These are phyloP conservation scores for Cladophialophora immunda DNA, from an alignment of 2,329 filamentous ascomycete genomes.

Conservation along the genomic window DNA sequence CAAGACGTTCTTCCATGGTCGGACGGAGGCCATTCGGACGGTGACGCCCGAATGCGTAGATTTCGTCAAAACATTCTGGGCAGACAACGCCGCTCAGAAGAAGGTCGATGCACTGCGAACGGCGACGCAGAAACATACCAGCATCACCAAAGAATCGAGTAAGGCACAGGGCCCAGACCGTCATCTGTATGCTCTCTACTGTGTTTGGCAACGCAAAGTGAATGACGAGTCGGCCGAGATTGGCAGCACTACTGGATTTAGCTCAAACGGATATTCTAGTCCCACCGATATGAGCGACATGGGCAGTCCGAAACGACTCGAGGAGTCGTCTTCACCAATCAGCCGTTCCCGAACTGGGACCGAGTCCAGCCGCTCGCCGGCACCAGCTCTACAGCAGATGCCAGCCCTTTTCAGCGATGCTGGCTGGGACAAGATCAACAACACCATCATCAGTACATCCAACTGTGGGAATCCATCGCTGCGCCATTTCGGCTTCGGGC, in stretches of 20 bases:
- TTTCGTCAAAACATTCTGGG: conserved; percentile 95
- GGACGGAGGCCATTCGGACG: conserved; percentile 90
- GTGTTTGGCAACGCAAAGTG: conserved; percentile 89
- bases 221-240: conserved; percentile 72
- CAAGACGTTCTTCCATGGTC: conserved; percentile 89
- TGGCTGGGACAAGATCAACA: conserved; percentile 96
- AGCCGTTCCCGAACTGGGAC: conserved; percentile 58
- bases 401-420: conserved; percentile 85
- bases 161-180: conserved; percentile 92
- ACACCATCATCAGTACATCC: conserved; percentile 92
- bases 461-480: conserved; percentile 97
- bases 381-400: conserved; percentile 58
- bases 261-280: conserved; percentile 71
- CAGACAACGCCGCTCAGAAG: conserved; percentile 79
- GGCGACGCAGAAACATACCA: conserved; percentile 83
- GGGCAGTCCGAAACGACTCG: conserved; percentile 41
- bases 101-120: conserved; percentile 87
- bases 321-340: conserved; percentile 45
- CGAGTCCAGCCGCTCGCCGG: conserved; percentile 47
- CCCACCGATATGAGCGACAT: conserved; percentile 51
- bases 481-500: conserved; percentile 95
- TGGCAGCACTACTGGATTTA: conserved; percentile 59
- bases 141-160: conserved; percentile 81
- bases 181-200: conserved; percentile 92
- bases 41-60: conserved; percentile 79